These are phyloP conservation scores for Malassezia dermatis DNA, from an alignment of 1,284 basidiomycete species.

Conservation along the genomic window DNA sequence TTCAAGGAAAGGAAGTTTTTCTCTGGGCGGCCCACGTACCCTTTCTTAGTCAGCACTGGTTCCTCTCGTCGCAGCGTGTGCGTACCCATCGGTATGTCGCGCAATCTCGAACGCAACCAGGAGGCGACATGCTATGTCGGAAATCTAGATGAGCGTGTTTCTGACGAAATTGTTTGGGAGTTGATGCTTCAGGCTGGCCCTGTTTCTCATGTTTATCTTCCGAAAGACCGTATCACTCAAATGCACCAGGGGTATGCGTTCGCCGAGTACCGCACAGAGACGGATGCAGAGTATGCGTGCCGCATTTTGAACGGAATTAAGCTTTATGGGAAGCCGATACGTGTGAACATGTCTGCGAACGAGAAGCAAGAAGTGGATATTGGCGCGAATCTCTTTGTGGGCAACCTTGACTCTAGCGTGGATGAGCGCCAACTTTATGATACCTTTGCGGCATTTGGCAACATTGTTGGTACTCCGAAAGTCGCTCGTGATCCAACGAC, in stretches of 20 bases:
- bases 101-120: slow-evolving; percentile 43
- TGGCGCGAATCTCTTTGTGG: slow-evolving; percentile 92
- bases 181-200: slow-evolving; percentile 96
- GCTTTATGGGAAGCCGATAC: slow-evolving; percentile 91
- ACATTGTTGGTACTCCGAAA: slow-evolving; percentile 86
- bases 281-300: slow-evolving; percentile 97
- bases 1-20: slow-evolving; percentile 14
- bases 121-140: slow-evolving; percentile 53
- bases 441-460: slow-evolving; percentile 87
- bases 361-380: slow-evolving; percentile 97
- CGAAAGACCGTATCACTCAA: slow-evolving; percentile 98
- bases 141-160: slow-evolving; percentile 87
- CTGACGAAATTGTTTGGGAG: slow-evolving; percentile 93
- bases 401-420: slow-evolving; percentile 83
- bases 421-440: slow-evolving; percentile 87
- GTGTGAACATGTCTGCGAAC: slow-evolving; percentile 89
- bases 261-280: slow-evolving; percentile 94
- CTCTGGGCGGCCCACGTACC: too few species aligned
- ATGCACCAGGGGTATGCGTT: slow-evolving; percentile 97
- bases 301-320: slow-evolving; percentile 99
- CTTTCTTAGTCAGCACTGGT: slow-evolving; percentile 2
- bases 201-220: slow-evolving; percentile 71
- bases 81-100: slow-evolving; percentile 20
- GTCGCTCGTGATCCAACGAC: slow-evolving; percentile 76
- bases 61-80: neutral